phyloP scores from a whole-genome alignment of 371 early-diverging fungal species.

The Umbelopsis sp. region DNA sequence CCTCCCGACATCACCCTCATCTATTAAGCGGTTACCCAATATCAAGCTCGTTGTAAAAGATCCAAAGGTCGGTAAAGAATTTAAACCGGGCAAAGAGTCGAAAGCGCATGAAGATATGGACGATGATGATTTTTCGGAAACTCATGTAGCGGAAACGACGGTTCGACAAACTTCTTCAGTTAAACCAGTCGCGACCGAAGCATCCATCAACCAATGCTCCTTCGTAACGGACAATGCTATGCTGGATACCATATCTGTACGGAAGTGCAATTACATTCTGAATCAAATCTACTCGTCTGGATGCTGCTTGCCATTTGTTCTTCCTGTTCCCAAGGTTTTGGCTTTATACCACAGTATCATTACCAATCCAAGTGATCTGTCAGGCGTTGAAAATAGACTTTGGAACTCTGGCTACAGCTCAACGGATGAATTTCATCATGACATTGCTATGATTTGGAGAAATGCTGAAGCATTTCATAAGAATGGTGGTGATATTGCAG shows the following conservation, averaged over 20 bases:
- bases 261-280: slow-evolving; percentile 7
- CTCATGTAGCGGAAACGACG: slow-evolving; percentile 3
- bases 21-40: background rate
- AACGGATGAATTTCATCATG: slow-evolving; percentile 16
- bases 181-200: background rate
- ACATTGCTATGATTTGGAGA: slow-evolving; percentile 18
- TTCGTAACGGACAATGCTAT: slow-evolving; percentile 8
- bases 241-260: slow-evolving; percentile 8
- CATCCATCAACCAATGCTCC: background rate
- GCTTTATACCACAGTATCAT: slow-evolving; percentile 19
- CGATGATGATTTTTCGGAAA: slow-evolving; percentile 9
- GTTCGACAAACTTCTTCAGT: slow-evolving; percentile 1
- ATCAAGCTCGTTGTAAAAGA: background rate
- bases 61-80: background rate
- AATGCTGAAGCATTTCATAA: slow-evolving; percentile 21
- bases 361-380: slow-evolving; percentile 13
- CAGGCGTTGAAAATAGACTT: slow-evolving; percentile 15
- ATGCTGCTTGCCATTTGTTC: slow-evolving; percentile 14
- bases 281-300: slow-evolving; percentile 7
- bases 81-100: no score
- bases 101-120: background rate
- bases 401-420: slow-evolving; percentile 21
- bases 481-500: slow-evolving; percentile 16
- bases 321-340: slow-evolving; percentile 18
- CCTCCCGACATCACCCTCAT: background rate